Base-by-base conservation (phyloP, 2,329 filamentous ascomycete species). In the Fusarium anthophilum region DNA sequence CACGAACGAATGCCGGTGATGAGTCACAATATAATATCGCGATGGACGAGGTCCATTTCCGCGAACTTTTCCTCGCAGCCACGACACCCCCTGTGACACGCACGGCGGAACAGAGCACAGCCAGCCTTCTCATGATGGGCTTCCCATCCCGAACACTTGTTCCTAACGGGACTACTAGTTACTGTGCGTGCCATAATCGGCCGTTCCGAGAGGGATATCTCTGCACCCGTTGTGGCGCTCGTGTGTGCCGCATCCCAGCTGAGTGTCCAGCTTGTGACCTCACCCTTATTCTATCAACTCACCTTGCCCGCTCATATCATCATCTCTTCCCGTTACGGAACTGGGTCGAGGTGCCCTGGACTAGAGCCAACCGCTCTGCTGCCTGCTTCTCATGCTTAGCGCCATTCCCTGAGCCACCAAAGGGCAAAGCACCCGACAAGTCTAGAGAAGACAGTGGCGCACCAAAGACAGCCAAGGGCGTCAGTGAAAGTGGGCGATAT, bases 211-310 rank as follows among this genome's bases (percentile, higher is more conserved):
- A 96, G 63, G 96, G 96, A 3, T 99, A 98, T 83, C 87, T 92
- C 15, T 99, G 96, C 85, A 96, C 95, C 20, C 90, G 96, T 65
- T 99, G 96, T 84, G 90, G 89, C 58, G 91, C 92, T 70, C 97
- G 97, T 83, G 95, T 99, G 44, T 99, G 96, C 86, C 90, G 91
- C 56, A 86, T 99, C 43, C 96, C 96, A 1, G 91, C 94, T 41
- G 95, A 97, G 80, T 99, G 96, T 80, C 96, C 96, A 2, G 91
- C 92, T 32, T 99, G 96, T 82, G 92, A 94, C 22, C 89, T 99
- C 56, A 98, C 96, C 1, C 89, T 99, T 41, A 97, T 99, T 72
- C 88, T 98, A 6, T 98, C 94, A 2, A 99, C 96, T 0, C 95
- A 98, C 84, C 86, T 98, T 67, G 95, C 95, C 9, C 89, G 95